A percentile compares a stretch with the other conserved stretches of the same genome.
phyloP scores from a whole-genome alignment of 306 rosid species.

The Sindora glabra region DNA sequence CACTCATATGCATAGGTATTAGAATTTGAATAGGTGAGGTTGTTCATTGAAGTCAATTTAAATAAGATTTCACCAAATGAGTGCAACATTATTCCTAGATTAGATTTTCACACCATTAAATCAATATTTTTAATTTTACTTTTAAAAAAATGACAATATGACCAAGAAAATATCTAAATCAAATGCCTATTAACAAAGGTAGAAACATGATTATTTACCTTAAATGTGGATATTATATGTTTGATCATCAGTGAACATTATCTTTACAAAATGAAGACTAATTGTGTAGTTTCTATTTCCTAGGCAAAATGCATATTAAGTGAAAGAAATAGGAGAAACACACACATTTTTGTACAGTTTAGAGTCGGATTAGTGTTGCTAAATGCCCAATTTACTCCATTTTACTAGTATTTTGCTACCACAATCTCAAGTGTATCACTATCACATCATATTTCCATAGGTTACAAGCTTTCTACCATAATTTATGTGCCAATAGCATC shows the following conservation, averaged over 20 bases:
- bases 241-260: neutral
- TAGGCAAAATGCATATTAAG: constrained; percentile 30
- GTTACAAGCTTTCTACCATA: constrained; percentile 17
- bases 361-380: constrained; percentile 4
- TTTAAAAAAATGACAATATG: too few species aligned
- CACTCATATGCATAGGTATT: too few species aligned
- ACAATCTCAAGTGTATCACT: neutral
- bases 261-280: constrained; percentile 28
- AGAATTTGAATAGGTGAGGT: too few species aligned
- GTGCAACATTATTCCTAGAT: too few species aligned
- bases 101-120: too few species aligned
- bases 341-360: constrained; percentile 38
- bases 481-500: constrained; percentile 23
- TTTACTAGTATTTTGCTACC: neutral
- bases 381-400: neutral
- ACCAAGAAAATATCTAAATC: too few species aligned
- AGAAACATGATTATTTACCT: neutral
- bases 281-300: constrained; percentile 24
- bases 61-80: too few species aligned
- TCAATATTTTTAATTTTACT: too few species aligned
- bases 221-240: constrained; percentile 21
- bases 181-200: neutral
- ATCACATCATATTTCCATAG: constrained; percentile 11
- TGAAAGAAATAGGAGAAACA: constrained; percentile 37
- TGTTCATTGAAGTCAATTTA: too few species aligned